phyloP scores from a whole-genome alignment of 176 grass and related monocot genomes.

The Avena atlantica region DNA sequence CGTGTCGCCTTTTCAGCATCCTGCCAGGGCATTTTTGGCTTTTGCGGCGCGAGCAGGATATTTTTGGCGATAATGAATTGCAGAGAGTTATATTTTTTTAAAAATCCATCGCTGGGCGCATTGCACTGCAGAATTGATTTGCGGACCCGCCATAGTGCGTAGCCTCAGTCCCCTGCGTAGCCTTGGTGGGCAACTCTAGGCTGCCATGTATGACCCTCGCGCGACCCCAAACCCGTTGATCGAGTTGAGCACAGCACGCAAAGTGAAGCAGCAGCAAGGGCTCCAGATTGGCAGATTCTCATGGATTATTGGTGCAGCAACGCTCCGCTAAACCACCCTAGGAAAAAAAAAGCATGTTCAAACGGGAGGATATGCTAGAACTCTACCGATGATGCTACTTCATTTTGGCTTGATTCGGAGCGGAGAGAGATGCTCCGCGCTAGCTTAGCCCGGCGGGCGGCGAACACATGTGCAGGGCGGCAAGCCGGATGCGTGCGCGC shows the following conservation, averaged over 20 bases:
- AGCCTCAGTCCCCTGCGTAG: neutral
- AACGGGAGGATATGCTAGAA: neutral
- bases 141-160: neutral
- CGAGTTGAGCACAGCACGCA: neutral
- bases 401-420: neutral
- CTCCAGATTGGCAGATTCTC: neutral
- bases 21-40: too few species aligned
- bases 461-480: constrained; percentile 12
- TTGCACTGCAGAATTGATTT: neutral
- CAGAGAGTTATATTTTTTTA: too few species aligned
- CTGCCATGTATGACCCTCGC: neutral
- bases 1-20: too few species aligned
- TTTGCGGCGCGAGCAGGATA: too few species aligned
- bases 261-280: neutral
- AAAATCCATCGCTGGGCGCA: neutral
- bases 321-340: too few species aligned
- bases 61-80: too few species aligned
- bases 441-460: neutral
- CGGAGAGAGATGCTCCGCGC: constrained; percentile 5
- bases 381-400: neutral
- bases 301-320: neutral
- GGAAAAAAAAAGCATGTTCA: too few species aligned
- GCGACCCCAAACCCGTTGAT: neutral
- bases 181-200: neutral
- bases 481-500: neutral